Evolutionary conservation across 176 grass and related monocot genomes (phyloP).

Genomic region (Juncus effusus): DNA sequence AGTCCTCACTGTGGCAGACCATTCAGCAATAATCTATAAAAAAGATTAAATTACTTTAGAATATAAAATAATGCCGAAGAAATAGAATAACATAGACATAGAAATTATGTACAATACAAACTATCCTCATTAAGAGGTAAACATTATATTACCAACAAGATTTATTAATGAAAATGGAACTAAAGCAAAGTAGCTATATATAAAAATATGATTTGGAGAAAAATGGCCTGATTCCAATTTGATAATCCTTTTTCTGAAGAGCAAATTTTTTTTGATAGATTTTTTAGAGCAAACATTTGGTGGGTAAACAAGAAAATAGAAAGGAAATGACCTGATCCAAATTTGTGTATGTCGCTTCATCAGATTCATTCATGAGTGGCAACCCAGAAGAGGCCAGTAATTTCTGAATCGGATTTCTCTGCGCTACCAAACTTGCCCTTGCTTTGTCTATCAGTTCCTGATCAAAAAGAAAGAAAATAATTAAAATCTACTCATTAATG

Average conservation of each 20-base stretch:
- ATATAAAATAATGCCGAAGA: background rate
- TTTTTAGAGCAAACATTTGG: background rate
- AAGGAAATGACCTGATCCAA: constrained; percentile 43
- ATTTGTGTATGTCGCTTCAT: constrained; percentile 43
- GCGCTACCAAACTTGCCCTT: constrained; percentile 49
- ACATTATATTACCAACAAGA: background rate
- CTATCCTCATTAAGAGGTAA: background rate
- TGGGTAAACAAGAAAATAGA: background rate
- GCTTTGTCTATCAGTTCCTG: constrained; percentile 80
- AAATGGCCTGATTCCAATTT: too few species aligned
- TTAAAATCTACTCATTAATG: too few species aligned
- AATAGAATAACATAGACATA: too few species aligned
- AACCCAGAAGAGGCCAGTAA: constrained; percentile 61
- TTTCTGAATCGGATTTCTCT: constrained; percentile 39
- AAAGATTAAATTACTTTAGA: constrained; percentile 3
- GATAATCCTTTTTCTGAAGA: too few species aligned
- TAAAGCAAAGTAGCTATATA: too few species aligned
- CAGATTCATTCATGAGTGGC: constrained; percentile 46
- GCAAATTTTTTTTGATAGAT: background rate
- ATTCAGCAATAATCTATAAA: constrained; percentile 60
- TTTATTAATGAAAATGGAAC: too few species aligned
- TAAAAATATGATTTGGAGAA: too few species aligned
- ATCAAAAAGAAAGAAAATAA: background rate
- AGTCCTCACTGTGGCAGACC: constrained; percentile 49
- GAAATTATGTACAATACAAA: background rate